Base-by-base conservation (phyloP, 805 yeast genomes). In the Kodamaea hsintzibuensis region DNA sequence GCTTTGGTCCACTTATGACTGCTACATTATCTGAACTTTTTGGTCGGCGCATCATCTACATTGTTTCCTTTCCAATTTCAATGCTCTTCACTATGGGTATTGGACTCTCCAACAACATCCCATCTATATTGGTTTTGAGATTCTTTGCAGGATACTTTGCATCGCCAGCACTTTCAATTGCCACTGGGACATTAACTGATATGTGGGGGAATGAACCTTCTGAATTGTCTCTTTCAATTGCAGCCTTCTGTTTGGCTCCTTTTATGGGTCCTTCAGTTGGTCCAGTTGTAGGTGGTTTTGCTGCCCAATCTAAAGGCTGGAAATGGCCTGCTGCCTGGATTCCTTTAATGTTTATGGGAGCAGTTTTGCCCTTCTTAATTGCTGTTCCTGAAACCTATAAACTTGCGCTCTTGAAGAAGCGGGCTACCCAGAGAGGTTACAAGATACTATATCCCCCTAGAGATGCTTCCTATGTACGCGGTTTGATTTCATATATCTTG, bases 161-260 rank as follows among this genome's bases (percentile, higher is more conserved):
- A 1, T 84, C 92, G 1, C 96, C 95, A 2, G 91, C 92, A 1
- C 77, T 91, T 71, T 86, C 96, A 7, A 83, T 89, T 59, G 93
- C 91, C 10, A 91, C 91, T 51, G 97, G 96, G 57, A 85, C 95
- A 3, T 82, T 91, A 56, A 74, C 85, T 52, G 97, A 91, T 70
- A 70, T 90, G 47, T 91, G 92, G 85, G 80, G 77, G 17, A 55
- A 56, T 27, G 60, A 66, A 12, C 82, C 85, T 4, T 79, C 81
- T 42, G 83, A 84, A 64, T 71, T 84, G 64, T 88, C 91, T 13
- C 60, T 85, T 3, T 91, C 96, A 13, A 82, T 88, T 85, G 82
- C 88, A 2, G 69, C 84, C 14, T 89, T 87, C 71, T 85, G 92
- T 67, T 69, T 88, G 52, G 88, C 91, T 10, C 91, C 95, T 17